Base-by-base conservation (phyloP, 768 basidiomycete genomes). In the Hemileccinum rubropunctum region DNA sequence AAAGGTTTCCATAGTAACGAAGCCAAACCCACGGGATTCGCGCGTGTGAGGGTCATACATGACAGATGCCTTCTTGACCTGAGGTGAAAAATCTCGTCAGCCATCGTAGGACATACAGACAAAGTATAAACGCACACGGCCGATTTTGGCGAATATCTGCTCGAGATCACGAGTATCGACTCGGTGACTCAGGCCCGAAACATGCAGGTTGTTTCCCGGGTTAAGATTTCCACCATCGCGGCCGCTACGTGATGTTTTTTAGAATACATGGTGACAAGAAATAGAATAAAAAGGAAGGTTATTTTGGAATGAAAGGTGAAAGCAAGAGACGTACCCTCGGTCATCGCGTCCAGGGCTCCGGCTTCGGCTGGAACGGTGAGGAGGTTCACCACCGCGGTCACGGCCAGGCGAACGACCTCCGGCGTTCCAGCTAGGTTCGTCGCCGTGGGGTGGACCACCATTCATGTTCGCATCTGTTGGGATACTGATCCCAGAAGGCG, bases 141-240 rank as follows among this genome's bases (percentile, higher is more conserved):
- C 97, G 70, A 86, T 81, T 71, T 94, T 95, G 53, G 82, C 77
- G 66, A 99, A 99, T 8, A 83, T 82, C 13, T 83, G 81, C 69
- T 97, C 93, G 48, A 99, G 86, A 59, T 91, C 87, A 47, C 88
- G 83, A 32, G 88, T 88, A 62, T 93, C 92, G 50, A 84, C 76
- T 47, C 75, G 77, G 66, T 73, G 76, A 41, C 75, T 77, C 28
- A 85, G 69, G 21, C 81, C 77, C 20, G 83, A 83, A 54, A 84
- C 72, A 51, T 83, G 67, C 76, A 74, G 84, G 61, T 84, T 84
- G 61, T 84, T 85, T 51, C 83, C 83, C 7, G 82, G 83, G 60
- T 84, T 84, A 54, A 59, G 66, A 35, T 64, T 66, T 38, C 72
- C 76, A 21, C 69, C 69, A 1, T 62, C 65, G 34, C 61, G 58